Evolutionary conservation across 306 rosid species (phyloP).

Genomic region (Vigna hirtella): DNA sequence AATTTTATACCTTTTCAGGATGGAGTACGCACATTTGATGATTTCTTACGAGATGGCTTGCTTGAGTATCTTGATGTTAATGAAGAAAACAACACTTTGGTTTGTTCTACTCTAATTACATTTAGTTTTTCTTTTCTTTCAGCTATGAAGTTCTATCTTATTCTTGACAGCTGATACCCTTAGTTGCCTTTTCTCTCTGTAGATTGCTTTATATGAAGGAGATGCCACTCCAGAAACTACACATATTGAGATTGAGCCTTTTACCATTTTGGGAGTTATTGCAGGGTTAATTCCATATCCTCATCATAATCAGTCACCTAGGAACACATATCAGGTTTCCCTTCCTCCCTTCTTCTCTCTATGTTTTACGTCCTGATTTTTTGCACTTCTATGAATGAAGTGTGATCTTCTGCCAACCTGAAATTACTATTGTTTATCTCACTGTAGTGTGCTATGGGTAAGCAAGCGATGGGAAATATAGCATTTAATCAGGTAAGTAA

Average conservation of each 20-base stretch:
- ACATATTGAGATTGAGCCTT: slow-evolving; percentile 93
- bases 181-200: slow-evolving; percentile 29
- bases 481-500: slow-evolving; percentile 85
- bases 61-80: slow-evolving; percentile 97
- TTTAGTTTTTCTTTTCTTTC: slow-evolving; percentile 14
- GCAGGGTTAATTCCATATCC: slow-evolving; percentile 98
- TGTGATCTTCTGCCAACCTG: slow-evolving; percentile 30
- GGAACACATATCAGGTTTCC: slow-evolving; percentile 94
- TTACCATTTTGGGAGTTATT: slow-evolving; percentile 85
- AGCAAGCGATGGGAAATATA: slow-evolving; percentile 99
- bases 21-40: slow-evolving; percentile 85
- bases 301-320: slow-evolving; percentile 98
- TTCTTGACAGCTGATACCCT: slow-evolving; percentile 13
- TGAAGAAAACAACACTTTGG: slow-evolving; percentile 96
- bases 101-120: slow-evolving; percentile 49
- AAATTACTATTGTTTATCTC: slow-evolving; percentile 36
- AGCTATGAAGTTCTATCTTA: slow-evolving; percentile 21
- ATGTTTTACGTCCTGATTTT: not conserved
- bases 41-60: slow-evolving; percentile 86
- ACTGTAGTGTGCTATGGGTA: slow-evolving; percentile 94
- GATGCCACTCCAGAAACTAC: slow-evolving; percentile 77
- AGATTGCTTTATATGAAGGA: slow-evolving; percentile 92
- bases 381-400: slow-evolving; percentile 12
- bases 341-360: not conserved
- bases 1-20: slow-evolving; percentile 60